phyloP scores from a whole-genome alignment of 495 filamentous ascomycete genomes.

The Cercophora sp. region DNA sequence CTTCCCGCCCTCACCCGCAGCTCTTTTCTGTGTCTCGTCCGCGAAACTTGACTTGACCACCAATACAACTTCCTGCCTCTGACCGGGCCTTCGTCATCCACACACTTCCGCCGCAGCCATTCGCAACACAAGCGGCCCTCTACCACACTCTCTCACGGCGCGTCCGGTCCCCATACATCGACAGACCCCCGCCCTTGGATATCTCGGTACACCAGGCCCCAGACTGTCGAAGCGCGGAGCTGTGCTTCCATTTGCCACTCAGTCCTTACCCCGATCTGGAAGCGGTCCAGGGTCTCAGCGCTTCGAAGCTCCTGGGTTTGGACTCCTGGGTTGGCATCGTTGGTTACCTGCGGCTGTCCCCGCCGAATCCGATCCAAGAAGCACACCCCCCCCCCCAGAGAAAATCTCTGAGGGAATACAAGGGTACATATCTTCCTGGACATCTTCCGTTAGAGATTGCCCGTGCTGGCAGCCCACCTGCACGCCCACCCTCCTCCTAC shows the following conservation, averaged over 20 bases:
- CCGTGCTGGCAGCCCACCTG: slow-evolving; percentile 24
- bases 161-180: slow-evolving; percentile 13
- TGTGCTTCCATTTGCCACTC: slow-evolving; percentile 21
- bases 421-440: slow-evolving; percentile 17
- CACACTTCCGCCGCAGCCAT: neutral
- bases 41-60: neutral
- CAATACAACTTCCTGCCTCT: too few relatives aligned
- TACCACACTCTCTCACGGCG: slow-evolving; percentile 8
- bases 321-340: neutral
- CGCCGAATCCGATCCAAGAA: slow-evolving; percentile 11
- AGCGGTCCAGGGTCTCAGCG: neutral
- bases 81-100: neutral
- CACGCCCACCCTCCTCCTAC: slow-evolving; percentile 21
- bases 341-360: slow-evolving; percentile 10
- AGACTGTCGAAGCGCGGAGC: too few relatives aligned
- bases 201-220: too few relatives aligned
- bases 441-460: slow-evolving; percentile 21
- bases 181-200: too few relatives aligned
- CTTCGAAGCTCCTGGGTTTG: too few relatives aligned
- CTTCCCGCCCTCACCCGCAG: slow-evolving; percentile 15
- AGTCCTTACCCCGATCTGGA: slow-evolving; percentile 1
- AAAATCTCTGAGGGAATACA: slow-evolving; percentile 12
- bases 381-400: neutral
- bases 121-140: neutral
- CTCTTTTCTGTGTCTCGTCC: neutral